These are phyloP conservation scores for Cyclostephanos invisitatus DNA, from an alignment of 108 stramenopile species.

Conservation along the genomic window DNA sequence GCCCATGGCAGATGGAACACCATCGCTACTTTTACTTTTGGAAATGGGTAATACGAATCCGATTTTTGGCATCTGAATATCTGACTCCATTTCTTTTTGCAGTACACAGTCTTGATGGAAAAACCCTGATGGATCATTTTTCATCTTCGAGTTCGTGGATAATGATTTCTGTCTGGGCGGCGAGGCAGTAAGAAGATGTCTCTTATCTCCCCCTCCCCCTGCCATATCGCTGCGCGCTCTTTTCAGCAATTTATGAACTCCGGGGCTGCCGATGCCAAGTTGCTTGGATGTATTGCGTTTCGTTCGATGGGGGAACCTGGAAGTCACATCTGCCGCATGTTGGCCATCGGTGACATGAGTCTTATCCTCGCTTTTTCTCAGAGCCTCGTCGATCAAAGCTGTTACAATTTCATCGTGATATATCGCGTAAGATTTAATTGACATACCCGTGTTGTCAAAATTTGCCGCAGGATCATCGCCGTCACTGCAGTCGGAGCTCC, in stretches of 20 bases:
- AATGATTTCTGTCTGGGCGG: neutral
- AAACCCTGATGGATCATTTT: constrained; percentile 28
- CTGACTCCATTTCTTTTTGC: constrained; percentile 37
- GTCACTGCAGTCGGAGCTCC: neutral
- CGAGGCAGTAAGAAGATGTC: neutral
- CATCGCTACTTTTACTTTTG: neutral
- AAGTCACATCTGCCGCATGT: neutral
- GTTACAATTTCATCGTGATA: constrained; percentile 44
- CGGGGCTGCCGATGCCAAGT: constrained; percentile 1
- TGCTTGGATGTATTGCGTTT: neutral
- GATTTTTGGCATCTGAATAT: constrained; percentile 10
- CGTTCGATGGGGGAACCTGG: neutral
- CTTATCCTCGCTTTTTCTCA: constrained; percentile 9
- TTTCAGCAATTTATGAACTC: neutral
- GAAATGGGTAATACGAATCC: neutral
- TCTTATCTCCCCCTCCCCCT: neutral
- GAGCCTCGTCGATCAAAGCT: constrained; percentile 39
- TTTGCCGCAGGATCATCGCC: neutral
- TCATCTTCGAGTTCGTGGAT: neutral
- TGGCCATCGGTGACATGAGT: neutral
- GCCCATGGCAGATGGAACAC: constrained; percentile 30
- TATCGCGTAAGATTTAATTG: constrained; percentile 10
- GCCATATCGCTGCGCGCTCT: neutral
- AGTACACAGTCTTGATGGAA: constrained; percentile 35
- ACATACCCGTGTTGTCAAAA: neutral